Base-by-base conservation (phyloP, 495 filamentous ascomycete species). In the Aspergillus bridgeri region DNA sequence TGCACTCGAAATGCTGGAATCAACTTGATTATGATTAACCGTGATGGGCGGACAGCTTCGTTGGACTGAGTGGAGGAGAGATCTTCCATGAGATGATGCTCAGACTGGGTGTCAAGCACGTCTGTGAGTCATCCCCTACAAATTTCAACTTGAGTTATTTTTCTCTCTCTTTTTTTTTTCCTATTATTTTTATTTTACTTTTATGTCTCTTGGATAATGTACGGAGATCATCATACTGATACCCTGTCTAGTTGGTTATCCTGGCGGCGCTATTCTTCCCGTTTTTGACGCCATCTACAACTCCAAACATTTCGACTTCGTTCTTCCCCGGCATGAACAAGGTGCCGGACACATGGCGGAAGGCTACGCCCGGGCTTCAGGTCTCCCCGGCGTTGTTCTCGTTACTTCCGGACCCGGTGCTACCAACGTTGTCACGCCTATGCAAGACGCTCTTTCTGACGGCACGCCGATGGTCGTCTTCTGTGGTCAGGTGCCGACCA, bases 41-140 rank as follows among this genome's bases (percentile, higher is more conserved):
- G 3, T 3, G 9, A 15, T 29, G 29, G 48, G 57, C 18, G 48
- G 45, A 63, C 60, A 89, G 90, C 53, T 96, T 98, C 77, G 89
- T 98, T 69, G 95, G 95, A 29, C 89, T 91, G 79, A 96, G 82
- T 50, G 95, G 95, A 71, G 94, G 94, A 67, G 87, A 96, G 69
- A 98, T 98, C 60, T 96, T 98, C 79, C 92, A 98, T 66, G 92
- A 98, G 75, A 98, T 98, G 94, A 96, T 98, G 91, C 82, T 92
- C 43, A 79, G 94, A 66, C 91, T 92, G 60, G 84, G 79, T 59
- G 95, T 98, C 25, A 92, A 96, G 78, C 89, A 95, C 73, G 79
- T 97, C 65, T 95, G 89, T 91, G 78, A 71, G 87, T 89, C 65
- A 71, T 42, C 27, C 33, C 48, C n/a, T 42, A 19, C 25, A 29